Base-by-base conservation (phyloP, 2,329 filamentous ascomycete species). In the Zarea fungicola region DNA sequence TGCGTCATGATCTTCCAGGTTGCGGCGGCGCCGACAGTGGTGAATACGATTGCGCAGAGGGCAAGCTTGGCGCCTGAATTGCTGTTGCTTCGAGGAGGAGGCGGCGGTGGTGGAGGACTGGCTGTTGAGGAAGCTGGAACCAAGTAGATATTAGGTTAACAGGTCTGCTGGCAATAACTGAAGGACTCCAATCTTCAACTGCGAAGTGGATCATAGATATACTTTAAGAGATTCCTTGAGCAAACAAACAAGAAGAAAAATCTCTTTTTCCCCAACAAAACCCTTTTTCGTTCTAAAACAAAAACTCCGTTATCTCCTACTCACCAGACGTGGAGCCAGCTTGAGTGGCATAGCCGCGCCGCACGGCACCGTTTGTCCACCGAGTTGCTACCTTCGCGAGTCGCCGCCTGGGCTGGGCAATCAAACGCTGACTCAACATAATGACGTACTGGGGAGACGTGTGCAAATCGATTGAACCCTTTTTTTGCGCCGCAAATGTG, bases 1-100 rank as follows among this genome's bases (percentile, higher is more conserved):
- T 56, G 55, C 29, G 59, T 60, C 58, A 70, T 58, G 21, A 57
- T 58, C 48, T 67, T 62, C 65, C 65, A 69, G n/a, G 63, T 65
- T 29, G 55, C 60, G 26, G 58, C 59, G 14, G 65, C 66, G 37
- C 67, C 67, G 5, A 60, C 51, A 9, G 57, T 54, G 51, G 57
- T 55, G 43, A 62, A 68, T 11, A 58, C 56, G 37, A 65, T 25
- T 14, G 62, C 67, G 19, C 61, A 56, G 21, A 66, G 51, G 28
- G 59, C 52, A 44, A 62, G 52, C 10, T 56, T 54, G 14, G 59
- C 51, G 37, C 55, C 58, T 44, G 50, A 57, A 53, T 54, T 59
- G 48, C 59, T 56, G 35, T 52, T 51, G 36, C 28, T 43, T 50
- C 43, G 44, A 22, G 40, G 47, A 1, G 42, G 43, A 6, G 23